Evolutionary conservation across 805 yeast genomes (phyloP).

Genomic region (Candida ascalaphidarum): DNA sequence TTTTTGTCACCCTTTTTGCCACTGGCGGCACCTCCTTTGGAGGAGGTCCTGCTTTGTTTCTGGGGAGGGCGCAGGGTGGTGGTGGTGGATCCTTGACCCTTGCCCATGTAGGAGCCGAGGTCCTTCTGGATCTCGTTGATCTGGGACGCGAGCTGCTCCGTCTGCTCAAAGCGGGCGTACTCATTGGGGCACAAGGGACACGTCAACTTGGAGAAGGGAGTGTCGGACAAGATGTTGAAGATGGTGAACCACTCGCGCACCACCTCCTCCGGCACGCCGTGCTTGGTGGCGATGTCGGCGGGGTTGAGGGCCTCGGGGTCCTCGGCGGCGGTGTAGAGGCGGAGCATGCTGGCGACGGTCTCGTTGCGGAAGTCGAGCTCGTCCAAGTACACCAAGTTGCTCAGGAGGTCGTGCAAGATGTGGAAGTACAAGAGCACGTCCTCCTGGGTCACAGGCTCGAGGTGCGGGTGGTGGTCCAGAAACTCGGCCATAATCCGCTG

Average conservation of each 20-base stretch:
- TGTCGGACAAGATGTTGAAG: constrained; percentile 16
- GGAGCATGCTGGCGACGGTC: constrained; percentile 13
- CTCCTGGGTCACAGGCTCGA: constrained; percentile 12
- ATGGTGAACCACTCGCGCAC: constrained; percentile 20
- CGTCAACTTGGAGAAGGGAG: constrained; percentile 12
- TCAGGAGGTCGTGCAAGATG: constrained; percentile 20
- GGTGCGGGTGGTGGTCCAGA: constrained; percentile 9
- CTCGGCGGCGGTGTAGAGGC: background rate
- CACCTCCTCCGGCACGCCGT: constrained; percentile 6
- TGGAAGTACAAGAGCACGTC: constrained; percentile 19
- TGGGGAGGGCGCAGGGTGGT: background rate
- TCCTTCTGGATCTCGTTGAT: constrained; percentile 4
- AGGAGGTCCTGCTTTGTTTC: too few relatives aligned
- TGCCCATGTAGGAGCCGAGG: constrained; percentile 1
- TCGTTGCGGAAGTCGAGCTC: constrained; percentile 19
- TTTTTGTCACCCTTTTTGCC: constrained; percentile 6
- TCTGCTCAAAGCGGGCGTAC: constrained; percentile 7
- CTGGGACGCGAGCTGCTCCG: constrained; percentile 6
- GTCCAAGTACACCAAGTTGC: constrained; percentile 15
- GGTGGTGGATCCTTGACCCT: too few relatives aligned
- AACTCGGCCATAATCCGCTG: constrained; percentile 14
- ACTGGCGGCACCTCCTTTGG: constrained; percentile 3
- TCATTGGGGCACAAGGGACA: constrained; percentile 22
- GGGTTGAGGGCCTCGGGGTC: background rate
- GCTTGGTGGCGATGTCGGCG: constrained; percentile 1